These are phyloP conservation scores for Zymoseptoria tritici DNA, from an alignment of 2,329 filamentous ascomycete species.

Conservation along the genomic window DNA sequence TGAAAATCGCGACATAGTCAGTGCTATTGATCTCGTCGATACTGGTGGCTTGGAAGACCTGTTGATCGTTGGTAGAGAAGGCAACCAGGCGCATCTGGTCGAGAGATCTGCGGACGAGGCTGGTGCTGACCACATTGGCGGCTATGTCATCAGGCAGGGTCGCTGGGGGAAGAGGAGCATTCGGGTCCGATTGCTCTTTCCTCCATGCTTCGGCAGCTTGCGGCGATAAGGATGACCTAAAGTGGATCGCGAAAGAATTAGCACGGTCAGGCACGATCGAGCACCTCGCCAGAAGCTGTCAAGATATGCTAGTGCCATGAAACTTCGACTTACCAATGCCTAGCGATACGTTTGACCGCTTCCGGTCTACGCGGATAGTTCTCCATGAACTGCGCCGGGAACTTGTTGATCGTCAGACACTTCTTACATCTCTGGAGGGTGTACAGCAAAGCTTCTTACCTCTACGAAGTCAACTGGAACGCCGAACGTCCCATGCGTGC, in stretches of 20 bases:
- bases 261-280: not conserved
- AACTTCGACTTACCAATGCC: not conserved
- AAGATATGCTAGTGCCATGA: not conserved
- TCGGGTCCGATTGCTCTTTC: not conserved
- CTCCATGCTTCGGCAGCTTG: not conserved
- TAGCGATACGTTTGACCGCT: constrained; percentile 1
- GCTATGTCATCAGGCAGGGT: not conserved
- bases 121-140: not conserved
- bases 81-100: not conserved
- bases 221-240: not conserved
- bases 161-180: not conserved
- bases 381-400: constrained; percentile 1
- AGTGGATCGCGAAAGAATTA: not conserved
- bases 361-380: not conserved
- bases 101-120: not conserved
- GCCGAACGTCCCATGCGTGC: too few species aligned
- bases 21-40: not conserved
- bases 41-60: not conserved
- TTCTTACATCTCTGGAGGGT: too few species aligned
- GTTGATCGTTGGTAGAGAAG: not conserved
- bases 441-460: too few species aligned
- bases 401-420: not conserved
- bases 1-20: not conserved
- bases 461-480: too few species aligned
- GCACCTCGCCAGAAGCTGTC: not conserved